Base-by-base conservation (phyloP, 106 monocot species). In the Xerophyta viscosa region DNA sequence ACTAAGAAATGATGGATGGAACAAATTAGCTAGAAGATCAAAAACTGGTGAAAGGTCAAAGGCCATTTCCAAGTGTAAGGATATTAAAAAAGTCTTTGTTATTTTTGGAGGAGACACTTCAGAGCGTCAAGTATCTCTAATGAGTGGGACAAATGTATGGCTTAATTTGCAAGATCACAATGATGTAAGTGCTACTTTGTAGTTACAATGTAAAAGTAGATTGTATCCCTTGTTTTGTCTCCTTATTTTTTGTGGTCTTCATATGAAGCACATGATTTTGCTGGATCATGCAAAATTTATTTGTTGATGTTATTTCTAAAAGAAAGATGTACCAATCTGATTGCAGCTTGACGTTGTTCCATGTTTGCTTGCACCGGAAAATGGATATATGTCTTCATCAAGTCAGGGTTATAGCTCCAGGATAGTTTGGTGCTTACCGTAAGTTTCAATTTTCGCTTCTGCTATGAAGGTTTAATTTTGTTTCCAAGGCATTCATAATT, bases 91-190 rank as follows among this genome's bases (percentile, higher is more conserved):
- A 60, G 93, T 88, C 48, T 93, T 84, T 72, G 93, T 93, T 39
- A 71, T 93, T 37, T 88, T 93, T 80, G 93, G 93, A 60, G 93
- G 93, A 30, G 80, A 74, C 42, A 88, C 93, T 64, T 93, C 93
- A 17, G 93, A 93, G 59, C 93, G 87, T n/a, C 93, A 93, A 66
- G 93, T 93, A 45, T 93, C 93, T 56, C 87, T 93, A 29, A 93
- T 93, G 93, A 93, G 93, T 59, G 93, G 93, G 50, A 93, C 93
- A 49, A 93, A 93, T 76, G 76, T 91, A 8, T 91, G 91, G 93
- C 83, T 93, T 48, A 93, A 93, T 61, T 74, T 93, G 69, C 87
- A 87, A 81, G 46, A 54, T 56, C 87, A 77, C 67, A 56, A 75
- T 64, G 87, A 93, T 80, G 93, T 93, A 79, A 86, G 71, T 28